Conservation (phyloP, 441 rosid species). For the Geranium incanum region DNA sequence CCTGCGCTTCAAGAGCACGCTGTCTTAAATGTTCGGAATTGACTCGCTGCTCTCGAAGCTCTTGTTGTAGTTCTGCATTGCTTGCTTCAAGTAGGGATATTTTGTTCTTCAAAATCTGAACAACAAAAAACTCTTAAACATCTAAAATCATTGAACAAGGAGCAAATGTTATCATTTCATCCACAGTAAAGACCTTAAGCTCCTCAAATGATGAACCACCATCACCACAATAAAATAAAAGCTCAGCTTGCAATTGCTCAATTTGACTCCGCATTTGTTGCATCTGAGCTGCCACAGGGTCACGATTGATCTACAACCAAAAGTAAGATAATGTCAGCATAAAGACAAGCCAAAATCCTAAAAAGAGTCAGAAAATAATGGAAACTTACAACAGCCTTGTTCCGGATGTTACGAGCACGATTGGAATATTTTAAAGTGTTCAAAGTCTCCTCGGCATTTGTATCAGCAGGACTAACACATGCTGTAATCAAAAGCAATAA, state of each 20-base stretch:
- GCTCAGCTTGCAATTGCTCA: constrained; percentile 83
- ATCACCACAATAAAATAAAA: constrained; percentile 71
- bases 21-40: constrained; percentile 68
- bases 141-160: constrained; percentile 13
- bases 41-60: constrained; percentile 63
- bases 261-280: constrained; percentile 91
- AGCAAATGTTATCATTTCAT: constrained; percentile 9
- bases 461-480: constrained; percentile 98
- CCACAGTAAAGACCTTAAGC: constrained; percentile 48
- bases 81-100: constrained; percentile 81
- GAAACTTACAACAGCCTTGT: constrained; percentile 78
- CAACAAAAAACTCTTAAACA: constrained; percentile 18
- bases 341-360: too few species aligned
- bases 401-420: constrained; percentile 94
- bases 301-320: constrained; percentile 65
- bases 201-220: constrained; percentile 62
- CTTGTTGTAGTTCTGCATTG: constrained; percentile 63
- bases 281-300: constrained; percentile 71
- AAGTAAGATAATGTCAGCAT: too few species aligned
- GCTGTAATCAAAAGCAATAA: constrained; percentile 36
- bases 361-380: not conserved
- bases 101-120: constrained; percentile 78
- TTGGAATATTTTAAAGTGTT: constrained; percentile 93
- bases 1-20: constrained; percentile 82
- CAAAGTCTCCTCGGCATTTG: constrained; percentile 90